These are phyloP conservation scores for Tricholoma bakamatsutake DNA, from an alignment of 768 basidiomycete species.

Conservation along the genomic window DNA sequence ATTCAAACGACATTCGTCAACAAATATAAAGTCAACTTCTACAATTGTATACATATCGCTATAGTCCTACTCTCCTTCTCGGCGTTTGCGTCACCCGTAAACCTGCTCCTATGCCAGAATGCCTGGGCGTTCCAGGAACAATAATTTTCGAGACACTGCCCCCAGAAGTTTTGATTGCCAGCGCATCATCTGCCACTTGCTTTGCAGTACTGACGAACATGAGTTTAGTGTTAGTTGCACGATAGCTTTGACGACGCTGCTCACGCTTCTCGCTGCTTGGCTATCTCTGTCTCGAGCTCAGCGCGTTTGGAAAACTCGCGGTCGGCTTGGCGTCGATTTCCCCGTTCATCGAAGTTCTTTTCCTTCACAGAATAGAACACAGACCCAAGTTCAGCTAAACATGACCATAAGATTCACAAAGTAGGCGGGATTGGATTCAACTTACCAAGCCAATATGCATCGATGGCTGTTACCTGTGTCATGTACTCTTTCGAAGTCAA, in stretches of 20 bases:
- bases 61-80: constrained; percentile 67
- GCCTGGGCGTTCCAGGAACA: constrained; percentile 76
- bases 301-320: constrained; percentile 89
- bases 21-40: neutral
- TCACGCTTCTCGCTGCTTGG: constrained; percentile 73
- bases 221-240: constrained; percentile 2
- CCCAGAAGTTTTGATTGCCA: constrained; percentile 46
- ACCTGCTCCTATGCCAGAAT: constrained; percentile 60
- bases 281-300: constrained; percentile 90
- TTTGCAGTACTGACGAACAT: constrained; percentile 44
- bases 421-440: neutral
- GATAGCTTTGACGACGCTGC: constrained; percentile 16
- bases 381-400: constrained; percentile 82
- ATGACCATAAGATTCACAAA: neutral
- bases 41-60: constrained; percentile 6
- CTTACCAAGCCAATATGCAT: constrained; percentile 95
- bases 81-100: constrained; percentile 69
- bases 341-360: constrained; percentile 92
- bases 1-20: neutral
- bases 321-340: constrained; percentile 70
- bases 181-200: constrained; percentile 55
- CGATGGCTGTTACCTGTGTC: constrained; percentile 98
- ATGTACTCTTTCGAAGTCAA: constrained; percentile 96
- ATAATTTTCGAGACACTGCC: constrained; percentile 59
- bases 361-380: constrained; percentile 98